Evolutionary conservation across 306 rosid genomes (phyloP).

Genomic region (Adenanthera pavonina): DNA sequence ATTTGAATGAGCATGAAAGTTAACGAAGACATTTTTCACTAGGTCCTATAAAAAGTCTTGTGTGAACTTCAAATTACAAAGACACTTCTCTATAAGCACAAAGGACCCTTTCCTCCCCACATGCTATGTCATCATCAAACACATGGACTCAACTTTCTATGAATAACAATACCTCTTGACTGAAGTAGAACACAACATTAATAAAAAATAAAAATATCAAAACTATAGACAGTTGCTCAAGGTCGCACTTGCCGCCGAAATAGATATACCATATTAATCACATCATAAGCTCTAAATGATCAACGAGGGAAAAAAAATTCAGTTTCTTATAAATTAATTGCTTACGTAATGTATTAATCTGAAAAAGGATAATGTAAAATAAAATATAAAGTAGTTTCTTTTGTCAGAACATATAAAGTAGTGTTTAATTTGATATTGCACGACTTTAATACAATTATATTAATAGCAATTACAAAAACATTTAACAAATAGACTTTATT

Average conservation of each 20-base stretch:
- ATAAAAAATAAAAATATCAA: background rate
- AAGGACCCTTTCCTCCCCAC: background rate
- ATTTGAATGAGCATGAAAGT: slow-evolving; percentile 8
- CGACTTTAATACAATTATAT: background rate
- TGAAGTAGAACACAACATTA: background rate
- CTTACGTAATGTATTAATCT: background rate
- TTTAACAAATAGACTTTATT: background rate
- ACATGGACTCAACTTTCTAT: background rate
- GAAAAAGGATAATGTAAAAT: background rate
- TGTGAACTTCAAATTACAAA: background rate
- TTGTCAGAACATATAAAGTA: too few species aligned
- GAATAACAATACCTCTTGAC: background rate
- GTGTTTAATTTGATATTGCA: background rate
- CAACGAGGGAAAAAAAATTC: background rate
- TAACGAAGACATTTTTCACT: slow-evolving; percentile 3
- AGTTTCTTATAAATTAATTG: background rate
- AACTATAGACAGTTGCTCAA: background rate
- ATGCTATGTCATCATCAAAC: background rate
- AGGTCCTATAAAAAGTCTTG: background rate
- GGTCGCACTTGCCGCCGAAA: background rate
- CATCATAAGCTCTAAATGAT: background rate
- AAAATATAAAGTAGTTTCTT: background rate
- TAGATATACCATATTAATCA: background rate
- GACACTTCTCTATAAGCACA: background rate
- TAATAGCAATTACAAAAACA: background rate